Evolutionary conservation across 192 early-diverging fungal species (phyloP).

Genomic region (Backusella luteola): DNA sequence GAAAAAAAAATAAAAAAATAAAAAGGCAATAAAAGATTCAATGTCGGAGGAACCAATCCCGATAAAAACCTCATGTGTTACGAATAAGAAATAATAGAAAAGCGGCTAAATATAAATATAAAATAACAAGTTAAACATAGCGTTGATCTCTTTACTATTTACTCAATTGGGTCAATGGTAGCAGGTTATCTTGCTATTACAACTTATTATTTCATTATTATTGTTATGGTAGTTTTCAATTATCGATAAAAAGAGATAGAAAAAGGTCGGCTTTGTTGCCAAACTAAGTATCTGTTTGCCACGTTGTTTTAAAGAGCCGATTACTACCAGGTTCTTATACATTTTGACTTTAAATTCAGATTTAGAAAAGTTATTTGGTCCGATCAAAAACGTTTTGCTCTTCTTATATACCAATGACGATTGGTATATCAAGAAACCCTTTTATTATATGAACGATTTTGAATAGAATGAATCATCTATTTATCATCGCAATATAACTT

Average conservation of each 20-base stretch:
- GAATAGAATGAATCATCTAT: background rate
- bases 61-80: background rate
- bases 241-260: background rate
- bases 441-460: background rate
- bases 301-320: background rate
- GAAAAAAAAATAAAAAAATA: background rate
- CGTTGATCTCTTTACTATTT: background rate
- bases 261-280: conserved; percentile 10
- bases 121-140: background rate
- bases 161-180: background rate
- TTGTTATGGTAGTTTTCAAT: background rate
- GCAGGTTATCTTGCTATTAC: background rate
- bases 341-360: background rate
- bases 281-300: conserved; percentile 13
- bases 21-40: background rate
- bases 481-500: no score
- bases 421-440: background rate
- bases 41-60: conserved; percentile 9
- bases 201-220: background rate
- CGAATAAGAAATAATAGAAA: conserved; percentile 2
- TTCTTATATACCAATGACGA: background rate
- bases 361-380: background rate
- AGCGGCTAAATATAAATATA: background rate
- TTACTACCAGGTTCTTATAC: background rate
- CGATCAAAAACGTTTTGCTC: background rate